Evolutionary conservation across 768 basidiomycete species (phyloP).

Genomic region (Favolaschia claudopus): DNA sequence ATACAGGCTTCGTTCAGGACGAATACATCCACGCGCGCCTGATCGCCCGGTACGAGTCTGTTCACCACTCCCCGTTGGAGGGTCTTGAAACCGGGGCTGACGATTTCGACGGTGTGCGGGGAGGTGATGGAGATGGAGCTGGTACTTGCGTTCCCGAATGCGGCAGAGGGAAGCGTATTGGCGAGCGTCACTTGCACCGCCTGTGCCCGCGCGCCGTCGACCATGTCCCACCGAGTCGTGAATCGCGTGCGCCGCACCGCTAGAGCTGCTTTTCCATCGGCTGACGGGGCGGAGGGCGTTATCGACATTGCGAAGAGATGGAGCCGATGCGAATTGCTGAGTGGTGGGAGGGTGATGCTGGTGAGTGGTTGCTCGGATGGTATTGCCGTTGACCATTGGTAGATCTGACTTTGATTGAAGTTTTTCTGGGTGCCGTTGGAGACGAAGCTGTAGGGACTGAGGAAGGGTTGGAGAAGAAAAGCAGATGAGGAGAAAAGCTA

Average conservation of each 20-base stretch:
- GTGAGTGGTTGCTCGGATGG: conserved; percentile 10
- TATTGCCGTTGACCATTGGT: conserved; percentile 16
- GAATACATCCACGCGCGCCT: conserved; percentile 56
- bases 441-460: conserved; percentile 13
- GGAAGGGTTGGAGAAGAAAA: not conserved
- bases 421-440: not conserved
- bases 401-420: conserved; percentile 10
- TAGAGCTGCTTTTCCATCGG: conserved; percentile 37
- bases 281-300: conserved; percentile 36
- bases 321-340: too few species aligned
- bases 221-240: conserved; percentile 53
- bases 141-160: conserved; percentile 30
- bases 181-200: conserved; percentile 59
- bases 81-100: conserved; percentile 49
- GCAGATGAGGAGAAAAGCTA: not conserved
- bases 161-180: conserved; percentile 52
- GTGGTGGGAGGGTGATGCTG: conserved; percentile 12
- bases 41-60: conserved; percentile 60
- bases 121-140: conserved; percentile 43
- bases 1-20: conserved; percentile 47
- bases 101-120: conserved; percentile 44
- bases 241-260: conserved; percentile 52
- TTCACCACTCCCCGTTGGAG: conserved; percentile 47
- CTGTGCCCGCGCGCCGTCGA: conserved; percentile 48
- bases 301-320: conserved; percentile 56